Conservation (phyloP, 495 filamentous ascomycete species). For the Tuber borchii region DNA sequence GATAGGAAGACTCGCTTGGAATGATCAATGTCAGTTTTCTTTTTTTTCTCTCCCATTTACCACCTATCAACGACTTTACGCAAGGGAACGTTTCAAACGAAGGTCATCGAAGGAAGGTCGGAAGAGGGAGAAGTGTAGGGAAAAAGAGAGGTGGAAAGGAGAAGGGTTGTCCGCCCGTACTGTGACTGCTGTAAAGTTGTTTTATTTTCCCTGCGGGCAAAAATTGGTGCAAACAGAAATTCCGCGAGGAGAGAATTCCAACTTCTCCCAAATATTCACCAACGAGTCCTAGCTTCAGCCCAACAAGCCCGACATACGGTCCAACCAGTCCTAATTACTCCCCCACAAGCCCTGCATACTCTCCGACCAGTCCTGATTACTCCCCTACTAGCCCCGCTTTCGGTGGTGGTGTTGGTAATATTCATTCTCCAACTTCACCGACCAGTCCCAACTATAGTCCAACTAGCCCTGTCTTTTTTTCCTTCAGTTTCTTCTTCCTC, state of each 20-base stretch:
- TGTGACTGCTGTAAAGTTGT: neutral
- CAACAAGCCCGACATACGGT: slow-evolving; percentile 64
- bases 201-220: neutral
- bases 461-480: slow-evolving; percentile 64
- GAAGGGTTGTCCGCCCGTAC: neutral
- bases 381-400: slow-evolving; percentile 40
- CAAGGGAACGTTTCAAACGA: neutral
- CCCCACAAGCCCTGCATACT: slow-evolving; percentile 62
- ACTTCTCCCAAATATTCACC: slow-evolving; percentile 58
- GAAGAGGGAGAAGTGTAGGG: slow-evolving; percentile 15
- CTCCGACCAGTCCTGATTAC: slow-evolving; percentile 60
- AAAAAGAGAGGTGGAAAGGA: slow-evolving; percentile 4
- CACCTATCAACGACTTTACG: neutral
- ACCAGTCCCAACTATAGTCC: slow-evolving; percentile 55
- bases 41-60: neutral
- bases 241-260: slow-evolving; percentile 23
- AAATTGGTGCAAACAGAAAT: neutral
- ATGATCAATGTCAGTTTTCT: neutral
- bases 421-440: slow-evolving; percentile 42
- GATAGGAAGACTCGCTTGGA: neutral
- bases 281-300: slow-evolving; percentile 55
- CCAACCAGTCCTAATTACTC: slow-evolving; percentile 48
- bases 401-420: slow-evolving; percentile 33
- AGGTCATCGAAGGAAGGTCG: neutral
- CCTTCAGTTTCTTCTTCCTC: no score